Base-by-base conservation (phyloP, 1,284 basidiomycete species). In the Cryptococcus sp. region DNA sequence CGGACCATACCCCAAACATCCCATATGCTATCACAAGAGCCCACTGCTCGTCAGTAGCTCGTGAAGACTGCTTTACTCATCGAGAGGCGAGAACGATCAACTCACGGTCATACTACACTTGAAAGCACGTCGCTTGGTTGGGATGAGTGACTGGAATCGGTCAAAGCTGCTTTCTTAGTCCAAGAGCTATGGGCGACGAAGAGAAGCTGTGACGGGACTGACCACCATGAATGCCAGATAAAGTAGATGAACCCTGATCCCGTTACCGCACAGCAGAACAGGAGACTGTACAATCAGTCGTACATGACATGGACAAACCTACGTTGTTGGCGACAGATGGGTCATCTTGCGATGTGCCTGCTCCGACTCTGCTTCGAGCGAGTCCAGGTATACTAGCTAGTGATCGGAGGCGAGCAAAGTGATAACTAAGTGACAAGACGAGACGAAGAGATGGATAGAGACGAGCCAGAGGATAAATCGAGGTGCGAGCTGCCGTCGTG, bases 21-120 rank as follows among this genome's bases (percentile, higher is more conserved):
- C 14, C 26, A 40, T 48, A 37, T 7, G 46, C 33, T 24, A 48
- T 14, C 18, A 52, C 11, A 10, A 45, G 16, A 5, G 38, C 37
- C 51, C 51, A 52, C 50, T 52, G 31, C 11, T 28, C n/a, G 14
- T 35, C 40, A 45, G 39, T 33, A 26, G n/a, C n/a, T n/a, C n/a
- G n/a, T n/a, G n/a, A n/a, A n/a, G n/a, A n/a, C n/a, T n/a, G n/a
- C n/a, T n/a, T n/a, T n/a, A n/a, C n/a, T n/a, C n/a, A n/a, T n/a
- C n/a, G n/a, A n/a, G n/a, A n/a, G n/a, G n/a, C n/a, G n/a, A n/a
- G n/a, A n/a, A n/a, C n/a, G n/a, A 2, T 32, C 12, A 38, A 47
- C 50, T 16, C 28, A 52, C 50, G 6, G 51, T 45, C 32, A 52
- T 45, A 14, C 46, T 42, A 26, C 39, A 42, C 41, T 52, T 52